Evolutionary conservation across 2,329 filamentous ascomycete genomes (phyloP).

Genomic region (Aspergillus latus): DNA sequence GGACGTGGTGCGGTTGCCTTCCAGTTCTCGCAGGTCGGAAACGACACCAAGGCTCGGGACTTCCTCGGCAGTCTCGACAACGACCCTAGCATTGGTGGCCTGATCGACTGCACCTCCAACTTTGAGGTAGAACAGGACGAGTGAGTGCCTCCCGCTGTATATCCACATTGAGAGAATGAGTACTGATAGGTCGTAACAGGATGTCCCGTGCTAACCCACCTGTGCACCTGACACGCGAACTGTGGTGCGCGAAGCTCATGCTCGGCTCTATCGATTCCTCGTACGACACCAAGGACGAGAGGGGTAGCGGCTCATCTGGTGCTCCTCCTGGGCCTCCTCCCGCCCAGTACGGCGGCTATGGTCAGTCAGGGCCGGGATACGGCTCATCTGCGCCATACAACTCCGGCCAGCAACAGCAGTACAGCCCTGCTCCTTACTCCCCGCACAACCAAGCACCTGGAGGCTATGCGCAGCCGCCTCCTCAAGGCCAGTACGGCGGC

Average conservation of each 20-base stretch:
- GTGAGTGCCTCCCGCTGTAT: too few species aligned
- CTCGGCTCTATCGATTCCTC: slow-evolving; percentile 66
- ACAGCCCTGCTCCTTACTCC: slow-evolving; percentile 5
- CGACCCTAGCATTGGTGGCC: slow-evolving; percentile 59
- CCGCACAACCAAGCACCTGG: background rate
- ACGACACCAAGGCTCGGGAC: slow-evolving; percentile 63
- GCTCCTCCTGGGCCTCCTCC: slow-evolving; percentile 21
- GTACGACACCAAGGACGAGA: slow-evolving; percentile 67
- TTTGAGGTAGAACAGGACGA: slow-evolving; percentile 12
- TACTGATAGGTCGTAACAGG: slow-evolving; percentile 59
- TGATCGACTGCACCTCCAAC: slow-evolving; percentile 69
- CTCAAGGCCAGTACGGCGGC: slow-evolving; percentile 39
- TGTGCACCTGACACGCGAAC: slow-evolving; percentile 63
- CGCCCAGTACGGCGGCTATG: slow-evolving; percentile 39
- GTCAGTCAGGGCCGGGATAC: slow-evolving; percentile 17
- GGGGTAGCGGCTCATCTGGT: slow-evolving; percentile 42
- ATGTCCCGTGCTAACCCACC: slow-evolving; percentile 63
- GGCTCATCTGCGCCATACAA: slow-evolving; percentile 12
- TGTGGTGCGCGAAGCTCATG: slow-evolving; percentile 66
- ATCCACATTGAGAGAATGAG: too few species aligned
- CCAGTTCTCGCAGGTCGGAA: slow-evolving; percentile 69
- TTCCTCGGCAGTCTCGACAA: slow-evolving; percentile 65
- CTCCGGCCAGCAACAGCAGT: slow-evolving; percentile 3
- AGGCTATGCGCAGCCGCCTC: slow-evolving; percentile 11
- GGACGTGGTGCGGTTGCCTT: slow-evolving; percentile 62